Evolutionary conservation across 164 flowering plant species (phyloP), one percentile per base, ranked within the genome.

Genomic region (Cinnamomum chago): DNA sequence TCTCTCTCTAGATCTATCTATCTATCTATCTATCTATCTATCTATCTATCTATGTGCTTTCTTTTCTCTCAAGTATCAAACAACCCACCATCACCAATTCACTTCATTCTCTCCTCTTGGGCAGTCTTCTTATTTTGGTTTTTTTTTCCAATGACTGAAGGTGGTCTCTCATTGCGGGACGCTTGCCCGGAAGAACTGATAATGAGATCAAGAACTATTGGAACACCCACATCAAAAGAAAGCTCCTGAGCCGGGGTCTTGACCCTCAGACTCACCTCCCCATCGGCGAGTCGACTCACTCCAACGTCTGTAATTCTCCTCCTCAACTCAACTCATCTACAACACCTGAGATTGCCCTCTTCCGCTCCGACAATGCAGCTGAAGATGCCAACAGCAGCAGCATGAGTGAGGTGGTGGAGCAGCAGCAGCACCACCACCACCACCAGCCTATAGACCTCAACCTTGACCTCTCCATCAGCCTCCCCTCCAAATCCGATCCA

Each of bases 141-240:
- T n/a, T 30, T 30, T 30, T 30, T 30, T 3, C 0, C 17, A 55
- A 55, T 55, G 2, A 3, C 23, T 30, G 20, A 35, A 87, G 90
- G 70, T 87, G 90, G 90, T 87, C 90, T 6, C 75, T 87, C 14
- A 87, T 87, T 70, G 90, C 90, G 9, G 88, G 86, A 73, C 70
- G 85, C 58, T 80, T 87, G 28, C 87, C 87, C 0, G 89, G 89
- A 80, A 83, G 89, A 82, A 86, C 89, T 17, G 89, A 86, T 52
- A 86, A 86, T 66, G 89, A 86, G 82, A 86, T 86, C 69, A 86
- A 86, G 84, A 86, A 86, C 68, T 86, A 86, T 68, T 86, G 89
- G 89, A 86, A 86, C 79, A 86, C 89, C 4, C 85, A 85, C 68
- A 85, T 86, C 68, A 86, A 84, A 70, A 75, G 86, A 24, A 87